Evolutionary conservation across 768 basidiomycete genomes (phyloP).

Genomic region (Naganishia kalamii): DNA sequence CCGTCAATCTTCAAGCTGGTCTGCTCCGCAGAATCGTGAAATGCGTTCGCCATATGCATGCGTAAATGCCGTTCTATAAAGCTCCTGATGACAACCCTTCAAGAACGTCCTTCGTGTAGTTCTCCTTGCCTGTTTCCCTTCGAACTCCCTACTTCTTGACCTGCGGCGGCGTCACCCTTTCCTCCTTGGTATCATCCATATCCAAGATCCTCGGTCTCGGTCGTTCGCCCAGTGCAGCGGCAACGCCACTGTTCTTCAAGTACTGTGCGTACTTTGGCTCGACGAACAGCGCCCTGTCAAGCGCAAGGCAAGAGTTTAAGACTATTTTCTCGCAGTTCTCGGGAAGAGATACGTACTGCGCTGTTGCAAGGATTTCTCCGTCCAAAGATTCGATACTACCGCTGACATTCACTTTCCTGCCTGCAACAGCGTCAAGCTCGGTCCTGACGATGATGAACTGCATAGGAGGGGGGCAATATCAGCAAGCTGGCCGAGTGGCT

Average conservation of each 20-base stretch:
- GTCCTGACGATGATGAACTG: constrained; percentile 81
- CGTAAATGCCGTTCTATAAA: neutral
- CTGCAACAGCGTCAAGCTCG: constrained; percentile 60
- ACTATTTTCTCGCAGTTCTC: no score
- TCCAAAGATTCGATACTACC: constrained; percentile 71
- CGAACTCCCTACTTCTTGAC: neutral
- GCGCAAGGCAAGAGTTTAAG: neutral
- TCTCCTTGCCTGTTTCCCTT: neutral
- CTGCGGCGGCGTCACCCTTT: neutral
- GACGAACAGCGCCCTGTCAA: constrained; percentile 66
- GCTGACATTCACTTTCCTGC: constrained; percentile 67
- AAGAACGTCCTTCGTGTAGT: no score
- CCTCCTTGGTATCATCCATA: constrained; percentile 22
- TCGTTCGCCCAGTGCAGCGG: constrained; percentile 57
- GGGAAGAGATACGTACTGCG: constrained; percentile 55
- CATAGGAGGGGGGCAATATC: neutral
- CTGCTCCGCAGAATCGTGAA: no score
- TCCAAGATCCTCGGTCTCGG: constrained; percentile 19
- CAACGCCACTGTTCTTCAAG: constrained; percentile 58
- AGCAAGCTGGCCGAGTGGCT: neutral
- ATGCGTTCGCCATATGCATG: no score
- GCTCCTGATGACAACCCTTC: no score
- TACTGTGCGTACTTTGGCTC: constrained; percentile 82
- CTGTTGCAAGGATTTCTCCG: constrained; percentile 77
- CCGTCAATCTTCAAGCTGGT: no score